These are phyloP conservation scores for Rhododendron ovatum DNA, from an alignment of 148 eudicot species.

Conservation along the genomic window DNA sequence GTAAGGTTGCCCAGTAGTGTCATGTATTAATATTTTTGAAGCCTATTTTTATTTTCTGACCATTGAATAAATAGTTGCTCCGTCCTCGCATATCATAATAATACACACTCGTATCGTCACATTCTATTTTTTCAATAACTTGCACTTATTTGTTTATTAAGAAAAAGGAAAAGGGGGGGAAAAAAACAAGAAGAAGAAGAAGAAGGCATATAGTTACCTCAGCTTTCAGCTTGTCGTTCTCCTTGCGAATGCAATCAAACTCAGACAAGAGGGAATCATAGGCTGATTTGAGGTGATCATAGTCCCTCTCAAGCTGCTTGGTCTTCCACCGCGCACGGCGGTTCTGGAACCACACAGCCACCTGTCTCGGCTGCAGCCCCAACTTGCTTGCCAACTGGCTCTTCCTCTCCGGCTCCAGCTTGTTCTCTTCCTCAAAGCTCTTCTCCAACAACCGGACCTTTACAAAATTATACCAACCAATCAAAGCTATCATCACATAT, in stretches of 20 bases:
- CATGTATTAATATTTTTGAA: no score
- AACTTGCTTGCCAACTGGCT: slow-evolving; percentile 62
- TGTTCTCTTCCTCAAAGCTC: slow-evolving; percentile 76
- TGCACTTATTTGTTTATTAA: neutral
- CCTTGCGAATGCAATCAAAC: slow-evolving; percentile 44
- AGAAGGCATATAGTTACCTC: slow-evolving; percentile 34
- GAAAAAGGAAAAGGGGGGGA: neutral
- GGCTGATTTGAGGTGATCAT: slow-evolving; percentile 58
- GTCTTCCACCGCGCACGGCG: slow-evolving; percentile 87
- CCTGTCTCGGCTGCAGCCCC: slow-evolving; percentile 81
- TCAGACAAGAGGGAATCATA: slow-evolving; percentile 50
- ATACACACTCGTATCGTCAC: neutral
- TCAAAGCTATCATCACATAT: neutral
- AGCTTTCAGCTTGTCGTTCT: slow-evolving; percentile 59
- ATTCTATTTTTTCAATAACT: neutral
- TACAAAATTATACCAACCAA: neutral
- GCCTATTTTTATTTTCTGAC: neutral
- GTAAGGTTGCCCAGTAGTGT: no score
- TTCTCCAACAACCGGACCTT: slow-evolving; percentile 69
- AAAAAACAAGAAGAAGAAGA: neutral
- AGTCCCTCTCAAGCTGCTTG: slow-evolving; percentile 74
- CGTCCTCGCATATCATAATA: no score
- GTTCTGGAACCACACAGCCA: slow-evolving; percentile 91
- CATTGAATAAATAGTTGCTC: no score
- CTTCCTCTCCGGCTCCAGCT: slow-evolving; percentile 80